These are phyloP conservation scores for Penicillium bialowiezense DNA, from an alignment of 495 filamentous ascomycete species.

Conservation along the genomic window DNA sequence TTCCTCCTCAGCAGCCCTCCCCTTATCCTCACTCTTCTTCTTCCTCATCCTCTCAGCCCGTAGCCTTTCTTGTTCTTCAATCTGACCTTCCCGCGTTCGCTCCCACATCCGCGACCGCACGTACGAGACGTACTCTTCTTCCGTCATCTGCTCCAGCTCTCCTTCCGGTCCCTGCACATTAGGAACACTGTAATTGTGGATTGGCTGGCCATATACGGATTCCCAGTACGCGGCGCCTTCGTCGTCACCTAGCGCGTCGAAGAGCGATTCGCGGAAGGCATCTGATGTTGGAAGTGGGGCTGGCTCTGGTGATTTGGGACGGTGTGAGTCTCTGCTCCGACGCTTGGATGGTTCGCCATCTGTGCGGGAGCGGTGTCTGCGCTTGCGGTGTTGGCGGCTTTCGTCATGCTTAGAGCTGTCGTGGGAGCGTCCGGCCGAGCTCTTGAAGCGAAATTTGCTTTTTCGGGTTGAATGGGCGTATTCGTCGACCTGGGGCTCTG, in stretches of 20 bases:
- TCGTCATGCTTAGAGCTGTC: conserved; percentile 1
- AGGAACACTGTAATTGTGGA: conserved; percentile 60
- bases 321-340: conserved; percentile 2
- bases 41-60: conserved; percentile 53
- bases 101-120: conserved; percentile 93
- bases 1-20: conserved; percentile 33
- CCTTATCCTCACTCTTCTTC: conserved; percentile 38
- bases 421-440: not conserved
- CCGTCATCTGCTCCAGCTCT: conserved; percentile 79
- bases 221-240: conserved; percentile 96
- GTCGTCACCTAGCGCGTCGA: conserved; percentile 98
- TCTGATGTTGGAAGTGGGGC: conserved; percentile 50
- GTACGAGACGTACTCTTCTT: conserved; percentile 84
- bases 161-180: conserved; percentile 42
- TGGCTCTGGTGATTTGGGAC: conserved; percentile 5
- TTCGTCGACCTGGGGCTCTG: not conserved
- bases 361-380: conserved; percentile 16
- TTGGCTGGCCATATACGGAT: conserved; percentile 88
- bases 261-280: conserved; percentile 93
- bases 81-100: conserved; percentile 65
- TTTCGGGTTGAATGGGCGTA: not conserved
- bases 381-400: conserved; percentile 23
- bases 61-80: conserved; percentile 62
- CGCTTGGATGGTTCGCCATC: conserved; percentile 9
- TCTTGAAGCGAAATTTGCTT: not conserved